Evolutionary conservation across 495 filamentous ascomycete species (phyloP).

Genomic region (Stereocaulon alpinum): DNA sequence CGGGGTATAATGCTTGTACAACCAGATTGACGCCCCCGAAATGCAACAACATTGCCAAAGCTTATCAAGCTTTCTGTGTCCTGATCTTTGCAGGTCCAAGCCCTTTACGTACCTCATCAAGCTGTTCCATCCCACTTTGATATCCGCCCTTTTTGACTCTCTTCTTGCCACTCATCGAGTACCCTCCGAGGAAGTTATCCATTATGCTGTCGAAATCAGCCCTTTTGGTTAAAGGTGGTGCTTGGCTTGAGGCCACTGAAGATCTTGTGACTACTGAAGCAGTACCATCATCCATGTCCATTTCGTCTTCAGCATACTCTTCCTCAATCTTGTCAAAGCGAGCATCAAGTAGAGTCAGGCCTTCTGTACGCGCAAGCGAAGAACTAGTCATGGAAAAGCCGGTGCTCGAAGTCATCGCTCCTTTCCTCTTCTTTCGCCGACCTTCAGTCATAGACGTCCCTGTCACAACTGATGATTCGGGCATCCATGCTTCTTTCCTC

Average conservation of each 20-base stretch:
- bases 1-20: slow-evolving; percentile 9
- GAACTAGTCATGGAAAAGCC: slow-evolving; percentile 97
- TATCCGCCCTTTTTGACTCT: slow-evolving; percentile 73
- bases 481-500: slow-evolving; percentile 50
- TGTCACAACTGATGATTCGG: slow-evolving; percentile 70
- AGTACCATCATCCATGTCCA: slow-evolving; percentile 43
- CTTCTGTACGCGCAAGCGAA: slow-evolving; percentile 76
- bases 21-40: neutral
- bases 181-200: slow-evolving; percentile 82
- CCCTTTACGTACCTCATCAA: slow-evolving; percentile 79
- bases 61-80: slow-evolving; percentile 6
- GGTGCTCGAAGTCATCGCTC: slow-evolving; percentile 78
- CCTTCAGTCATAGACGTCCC: slow-evolving; percentile 60
- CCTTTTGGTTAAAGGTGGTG: slow-evolving; percentile 38
- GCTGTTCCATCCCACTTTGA: slow-evolving; percentile 69
- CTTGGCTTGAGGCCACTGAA: slow-evolving; percentile 35
- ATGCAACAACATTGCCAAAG: neutral
- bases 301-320: slow-evolving; percentile 65
- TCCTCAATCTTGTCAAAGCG: slow-evolving; percentile 88
- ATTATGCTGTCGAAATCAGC: slow-evolving; percentile 78
- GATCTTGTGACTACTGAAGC: slow-evolving; percentile 46
- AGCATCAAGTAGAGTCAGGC: slow-evolving; percentile 73
- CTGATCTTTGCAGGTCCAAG: slow-evolving; percentile 62
- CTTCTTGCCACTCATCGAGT: slow-evolving; percentile 68
- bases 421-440: slow-evolving; percentile 79